Evolutionary conservation across 768 basidiomycete species (phyloP), one percentile per base, ranked within the genome.

Genomic region (Suillus alpinus): DNA sequence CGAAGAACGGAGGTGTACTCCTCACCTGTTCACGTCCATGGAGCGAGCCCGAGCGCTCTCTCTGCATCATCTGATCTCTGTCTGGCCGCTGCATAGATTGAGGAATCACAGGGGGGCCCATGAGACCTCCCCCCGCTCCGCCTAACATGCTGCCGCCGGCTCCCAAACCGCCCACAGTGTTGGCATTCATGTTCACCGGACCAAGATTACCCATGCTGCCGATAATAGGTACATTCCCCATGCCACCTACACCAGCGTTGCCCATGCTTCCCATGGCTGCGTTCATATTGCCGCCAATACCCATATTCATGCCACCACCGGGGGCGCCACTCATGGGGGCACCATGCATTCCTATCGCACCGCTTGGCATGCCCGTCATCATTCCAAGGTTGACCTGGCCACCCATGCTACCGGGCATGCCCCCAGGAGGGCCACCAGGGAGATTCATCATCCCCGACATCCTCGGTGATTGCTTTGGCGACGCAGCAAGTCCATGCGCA

Each of bases 41-140:
- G 47, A 66, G 57, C 4, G 75, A 59, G 1, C 50, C 69, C 4
- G 73, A 65, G 16, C 59, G 46, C 57, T 65, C 66, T 55, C 75
- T 66, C 41, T 73, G 76, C 58, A 70, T 62, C 47, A 71, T 68
- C 56, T 62, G 55, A 20, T 68, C 65, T 64, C 66, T 57, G 36
- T 69, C 62, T 31, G 64, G 59, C 55, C 73, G 64, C 41, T 67
- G 62, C 59, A 75, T 58, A 9, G 58, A 26, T 16, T 72, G 72
- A 4, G 72, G 72, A 43, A 74, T 59, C 26, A 74, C 70, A 26
- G 78, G 78, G 5, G 76, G 78, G 12, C 76, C 76, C 78, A 78
- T 79, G 47, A 77, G 59, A 26, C 76, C 70, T 36, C 72, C 71
- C 2, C 66, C 67, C 12, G 71, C 68, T 20, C 68, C 72, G n/a